Evolutionary conservation across 257 asterid genomes (phyloP), one percentile per base, ranked within the genome.

Genomic region (Penstemon newberryi): DNA sequence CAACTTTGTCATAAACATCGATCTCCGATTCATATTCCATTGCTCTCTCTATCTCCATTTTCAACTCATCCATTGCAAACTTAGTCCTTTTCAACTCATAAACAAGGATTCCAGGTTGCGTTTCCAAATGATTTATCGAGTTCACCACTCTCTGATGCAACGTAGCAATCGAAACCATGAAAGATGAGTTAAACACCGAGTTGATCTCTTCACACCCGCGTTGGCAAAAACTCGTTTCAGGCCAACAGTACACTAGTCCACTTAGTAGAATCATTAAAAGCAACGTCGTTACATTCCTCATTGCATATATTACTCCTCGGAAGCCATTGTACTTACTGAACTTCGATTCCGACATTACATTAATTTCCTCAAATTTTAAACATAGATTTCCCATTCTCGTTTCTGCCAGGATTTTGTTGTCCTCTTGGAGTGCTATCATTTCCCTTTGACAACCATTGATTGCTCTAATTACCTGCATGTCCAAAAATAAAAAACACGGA

Each of bases 311-410:
- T n/a, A 87, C 95, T 41, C 91, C 95, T 63, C 89, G 68, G 49
- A 90, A 90, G 0, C 96, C 95, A 5, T 75, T 87, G 84, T 85
- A 88, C 36, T 85, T 87, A 58, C 80, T 88, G 81, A 83, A 77
- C 77, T 81, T 85, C 18, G 91, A 81, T 69, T 83, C 92, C 8
- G 81, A 63, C 59, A 77, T 4, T 4, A 77, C 79, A 71, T 76
- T 55, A 7, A 33, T 71, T 43, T 83, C 88, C 33, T 85, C 85
- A 33, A 91, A 82, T 6, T 73, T 81, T 5, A 88, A 76, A 19
- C 81, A 77, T 9, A 85, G 54, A 60, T 82, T 63, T 45, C 82
- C 88, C 56, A 80, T 59, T 65, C 90, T 88, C 12, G 86, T 75
- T 67, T 86, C 88, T 62, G 86, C 82, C 62, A 81, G 42, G 78